Evolutionary conservation across 2,329 filamentous ascomycete genomes (phyloP), one percentile per base, ranked within the genome.

Genomic region (Colletotrichum liriopes): DNA sequence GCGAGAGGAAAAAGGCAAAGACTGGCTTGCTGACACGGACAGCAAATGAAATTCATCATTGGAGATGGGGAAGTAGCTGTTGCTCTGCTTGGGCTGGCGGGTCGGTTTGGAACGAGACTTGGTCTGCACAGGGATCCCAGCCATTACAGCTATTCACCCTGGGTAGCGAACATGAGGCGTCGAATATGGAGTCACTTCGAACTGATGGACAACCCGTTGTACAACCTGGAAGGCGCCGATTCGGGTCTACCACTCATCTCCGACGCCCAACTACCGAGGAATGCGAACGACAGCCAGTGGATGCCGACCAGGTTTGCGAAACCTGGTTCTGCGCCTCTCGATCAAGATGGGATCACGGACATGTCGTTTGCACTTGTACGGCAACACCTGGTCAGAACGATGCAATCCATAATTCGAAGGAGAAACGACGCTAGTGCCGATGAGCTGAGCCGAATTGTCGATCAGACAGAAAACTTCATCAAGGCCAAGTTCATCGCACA

Each of bases 211-310:
- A 74, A 74, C 26, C 74, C 71, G 7, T 6, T 54, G 37, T 75
- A 74, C 45, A 75, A 75, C 39, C 65, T 65, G 3, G 74, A 75
- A 26, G 73, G 74, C 16, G 73, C 73, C 12, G 74, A 75, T 23
- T 75, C 74, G 18, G 67, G 64, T 16, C 51, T 75, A 26, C 55
- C 74, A 1, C 65, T 67, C 39, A 62, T 74, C 7, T 68, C 71
- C 37, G 72, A 73, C 39, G 70, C 63, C 5, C 72, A 52, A 41
- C 67, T 67, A 2, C 55, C 73, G 5, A 62, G 59, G 7, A 75
- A 75, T 37, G 65, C 71, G 18, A 75, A 75, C 59, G 73, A 75
- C n/a, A 63, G 29, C n/a, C 67, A 75, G 43, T 75, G 74, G 74
- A 55, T 68, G 20, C 62, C 74, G 3, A 73, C 67, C 3, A 65